phyloP scores from a whole-genome alignment of 1,284 basidiomycete genomes.

The Apiotrichum laibachii region DNA sequence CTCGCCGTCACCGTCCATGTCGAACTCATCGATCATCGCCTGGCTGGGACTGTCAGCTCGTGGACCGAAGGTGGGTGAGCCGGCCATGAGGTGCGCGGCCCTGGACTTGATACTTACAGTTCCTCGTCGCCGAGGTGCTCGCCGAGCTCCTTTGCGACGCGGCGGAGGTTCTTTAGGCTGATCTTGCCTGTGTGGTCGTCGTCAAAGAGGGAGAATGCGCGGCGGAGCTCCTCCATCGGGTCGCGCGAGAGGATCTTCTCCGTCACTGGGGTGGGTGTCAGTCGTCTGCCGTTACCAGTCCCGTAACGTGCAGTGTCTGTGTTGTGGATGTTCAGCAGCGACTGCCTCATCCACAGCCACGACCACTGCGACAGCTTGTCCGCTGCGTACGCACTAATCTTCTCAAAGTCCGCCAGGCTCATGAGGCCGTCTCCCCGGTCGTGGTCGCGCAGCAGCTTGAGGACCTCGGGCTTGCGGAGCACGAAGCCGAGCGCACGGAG shows the following conservation, averaged over 20 bases:
- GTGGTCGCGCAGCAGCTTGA: constrained; percentile 89
- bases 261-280: constrained; percentile 64
- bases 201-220: constrained; percentile 95
- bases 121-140: constrained; percentile 96
- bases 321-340: too few species aligned
- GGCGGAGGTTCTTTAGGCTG: constrained; percentile 79
- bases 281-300: neutral
- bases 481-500: constrained; percentile 98
- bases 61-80: too few species aligned
- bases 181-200: constrained; percentile 96
- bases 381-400: constrained; percentile 76
- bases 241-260: constrained; percentile 89
- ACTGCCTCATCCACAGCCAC: too few species aligned
- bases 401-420: constrained; percentile 90
- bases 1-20: constrained; percentile 96
- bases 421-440: constrained; percentile 91
- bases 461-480: constrained; percentile 94
- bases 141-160: constrained; percentile 96
- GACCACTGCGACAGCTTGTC: too few species aligned
- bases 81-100: too few species aligned
- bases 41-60: constrained; percentile 60
- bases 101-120: constrained; percentile 76
- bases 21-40: constrained; percentile 99
- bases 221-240: constrained; percentile 92
- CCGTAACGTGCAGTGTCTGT: too few species aligned